Conservation (phyloP, 345 rosid species). For the Gossypium longicalyx region DNA sequence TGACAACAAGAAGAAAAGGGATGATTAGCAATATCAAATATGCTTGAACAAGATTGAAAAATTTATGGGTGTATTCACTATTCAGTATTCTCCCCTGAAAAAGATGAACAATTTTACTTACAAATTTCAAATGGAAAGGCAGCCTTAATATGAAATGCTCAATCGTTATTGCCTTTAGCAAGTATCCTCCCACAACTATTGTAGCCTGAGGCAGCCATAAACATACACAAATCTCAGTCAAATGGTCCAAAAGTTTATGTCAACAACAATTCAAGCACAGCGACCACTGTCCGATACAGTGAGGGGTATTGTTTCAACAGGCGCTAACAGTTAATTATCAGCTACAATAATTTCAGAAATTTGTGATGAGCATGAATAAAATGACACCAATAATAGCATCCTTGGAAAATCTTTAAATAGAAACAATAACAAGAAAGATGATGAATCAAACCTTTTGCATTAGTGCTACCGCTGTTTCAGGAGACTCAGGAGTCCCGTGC, state of each 20-base stretch:
- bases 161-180: conserved; percentile 73
- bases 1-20: conserved; percentile 9
- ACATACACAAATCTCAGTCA: background rate
- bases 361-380: conserved; percentile 5
- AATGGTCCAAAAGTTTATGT: background rate
- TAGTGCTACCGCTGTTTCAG: conserved; percentile 72
- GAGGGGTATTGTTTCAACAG: background rate
- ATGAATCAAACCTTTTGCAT: conserved; percentile 71
- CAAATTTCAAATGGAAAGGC: conserved; percentile 87
- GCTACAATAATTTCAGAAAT: background rate
- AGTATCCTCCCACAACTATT: conserved; percentile 63
- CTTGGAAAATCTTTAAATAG: background rate
- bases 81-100: background rate
- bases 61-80: background rate
- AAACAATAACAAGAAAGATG: background rate
- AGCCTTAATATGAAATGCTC: conserved; percentile 92
- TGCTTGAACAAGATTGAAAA: background rate
- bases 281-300: background rate
- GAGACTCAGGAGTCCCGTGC: conserved; percentile 70
- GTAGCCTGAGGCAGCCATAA: conserved; percentile 59
- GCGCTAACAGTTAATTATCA: background rate
- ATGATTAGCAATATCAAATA: background rate
- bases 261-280: background rate
- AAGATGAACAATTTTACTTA: conserved; percentile 30
- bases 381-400: background rate